Base-by-base conservation (phyloP, 2,329 filamentous ascomycete species). In the Penicillium carneum region DNA sequence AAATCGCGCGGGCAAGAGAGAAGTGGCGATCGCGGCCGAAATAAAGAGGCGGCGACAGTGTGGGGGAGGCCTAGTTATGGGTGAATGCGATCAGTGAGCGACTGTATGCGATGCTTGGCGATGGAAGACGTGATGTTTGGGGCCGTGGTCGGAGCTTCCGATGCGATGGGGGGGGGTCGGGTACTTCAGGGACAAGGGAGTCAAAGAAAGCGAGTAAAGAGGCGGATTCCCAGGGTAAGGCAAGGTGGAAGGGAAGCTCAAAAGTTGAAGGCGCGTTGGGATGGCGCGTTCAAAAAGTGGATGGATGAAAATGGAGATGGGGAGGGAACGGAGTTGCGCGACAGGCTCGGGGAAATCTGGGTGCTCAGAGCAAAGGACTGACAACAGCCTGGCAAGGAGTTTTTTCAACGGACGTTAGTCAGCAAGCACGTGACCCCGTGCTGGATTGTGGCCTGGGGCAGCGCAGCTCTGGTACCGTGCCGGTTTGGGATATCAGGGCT, bases 281-380 rank as follows among this genome's bases (percentile, higher is more conserved):
- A 68, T 62, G 68, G 72, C 71, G 75, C 72, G 75, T 74, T 69
- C 67, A 62, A 69, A 69, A 54, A 48, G 64, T 69, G 66, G 71
- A 68, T 72, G 64, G 74, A 76, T 74, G 73, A 50, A 72, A 73
- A 75, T 73, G 73, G 71, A 68, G 76, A 75, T 76, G 73, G 74
- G 71, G 51, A 73, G 72, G 73, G 71, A 71, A 73, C 72, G 70
- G 71, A 71, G 69, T 69, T 75, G 76, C 75, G 76, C 76, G 75
- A 74, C 72, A 70, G 66, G 71, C 71, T 73, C 69, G 69, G 69
- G 72, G 73, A 72, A 73, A 73, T 73, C 74, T 76, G 74, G 72
- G 74, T 72, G 74, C 64, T 60, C 70, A 71, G 70, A 70, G 64
- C 55, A 53, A 63, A 69, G 69, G 69, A 73, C 68, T 69, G 71